A percentile compares a stretch with the other conserved stretches of the same genome.
phyloP scores from a whole-genome alignment of 768 basidiomycete genomes.

The Suillus americanus region DNA sequence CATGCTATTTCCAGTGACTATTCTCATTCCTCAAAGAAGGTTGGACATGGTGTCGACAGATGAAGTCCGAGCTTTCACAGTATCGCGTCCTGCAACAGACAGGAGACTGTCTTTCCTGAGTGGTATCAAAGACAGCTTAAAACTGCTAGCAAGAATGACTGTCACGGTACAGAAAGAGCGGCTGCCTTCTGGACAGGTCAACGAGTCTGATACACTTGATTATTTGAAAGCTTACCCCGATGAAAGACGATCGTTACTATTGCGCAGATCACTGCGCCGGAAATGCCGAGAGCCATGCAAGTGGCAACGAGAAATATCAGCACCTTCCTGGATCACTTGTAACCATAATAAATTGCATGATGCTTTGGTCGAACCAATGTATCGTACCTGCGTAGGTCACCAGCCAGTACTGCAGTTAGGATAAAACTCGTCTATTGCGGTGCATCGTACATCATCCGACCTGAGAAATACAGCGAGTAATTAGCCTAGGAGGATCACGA shows the following conservation, averaged over 20 bases:
- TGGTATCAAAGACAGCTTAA: not conserved
- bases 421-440: not conserved
- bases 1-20: not conserved
- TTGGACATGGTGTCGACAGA: not conserved
- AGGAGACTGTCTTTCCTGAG: not conserved
- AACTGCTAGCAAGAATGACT: not conserved
- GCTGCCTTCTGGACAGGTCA: not conserved
- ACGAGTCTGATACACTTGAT: not conserved
- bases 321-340: no score
- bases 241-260: not conserved
- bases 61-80: not conserved
- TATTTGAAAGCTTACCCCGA: not conserved
- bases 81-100: not conserved
- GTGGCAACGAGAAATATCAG: not conserved
- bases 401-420: not conserved
- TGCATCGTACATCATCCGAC: not conserved
- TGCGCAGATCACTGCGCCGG: not conserved
- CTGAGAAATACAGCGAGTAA: not conserved
- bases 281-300: not conserved
- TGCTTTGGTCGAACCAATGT: not conserved
- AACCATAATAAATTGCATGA: not conserved
- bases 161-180: not conserved
- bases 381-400: not conserved
- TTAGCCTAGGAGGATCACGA: not conserved
- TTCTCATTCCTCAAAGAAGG: no score